A percentile compares a stretch with the other conserved stretches of the same genome.
Evolutionary conservation across 805 yeast species (phyloP).

Genomic region (Nakazawaea sp.): DNA sequence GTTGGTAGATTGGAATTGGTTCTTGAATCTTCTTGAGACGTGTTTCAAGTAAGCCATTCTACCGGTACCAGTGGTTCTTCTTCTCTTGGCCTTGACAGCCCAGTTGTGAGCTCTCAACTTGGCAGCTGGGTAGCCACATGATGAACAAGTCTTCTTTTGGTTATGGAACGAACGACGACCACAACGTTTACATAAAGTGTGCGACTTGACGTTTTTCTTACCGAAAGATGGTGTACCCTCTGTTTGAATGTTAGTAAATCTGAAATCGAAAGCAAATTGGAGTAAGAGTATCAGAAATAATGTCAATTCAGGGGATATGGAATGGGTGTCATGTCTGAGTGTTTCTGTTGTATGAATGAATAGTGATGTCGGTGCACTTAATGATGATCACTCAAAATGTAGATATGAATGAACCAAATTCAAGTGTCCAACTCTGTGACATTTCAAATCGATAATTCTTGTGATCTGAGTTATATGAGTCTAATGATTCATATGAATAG

Average conservation of each 20-base stretch:
- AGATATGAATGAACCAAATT: too few relatives aligned
- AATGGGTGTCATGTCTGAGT: neutral
- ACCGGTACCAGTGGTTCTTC: slow-evolving; percentile 99
- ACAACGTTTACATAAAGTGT: slow-evolving; percentile 98
- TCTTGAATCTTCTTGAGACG: slow-evolving; percentile 97
- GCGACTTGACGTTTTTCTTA: slow-evolving; percentile 99
- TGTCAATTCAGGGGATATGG: neutral
- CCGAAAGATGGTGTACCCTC: slow-evolving; percentile 99
- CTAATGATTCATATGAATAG: too few relatives aligned
- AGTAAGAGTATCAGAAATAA: neutral
- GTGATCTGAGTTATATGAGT: too few relatives aligned
- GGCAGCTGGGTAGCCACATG: slow-evolving; percentile 99
- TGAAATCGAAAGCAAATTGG: neutral
- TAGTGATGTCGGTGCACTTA: too few relatives aligned
- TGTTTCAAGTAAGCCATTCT: slow-evolving; percentile 97
- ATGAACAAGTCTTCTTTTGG: slow-evolving; percentile 98
- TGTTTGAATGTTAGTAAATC: slow-evolving; percentile 29
- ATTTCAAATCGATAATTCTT: too few relatives aligned
- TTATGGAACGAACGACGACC: slow-evolving; percentile 98
- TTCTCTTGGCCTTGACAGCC: slow-evolving; percentile 99
- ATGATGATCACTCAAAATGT: too few relatives aligned
- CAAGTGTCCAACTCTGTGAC: too few relatives aligned
- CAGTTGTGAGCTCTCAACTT: slow-evolving; percentile 98
- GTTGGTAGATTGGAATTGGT: slow-evolving; percentile 81
- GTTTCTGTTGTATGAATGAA: too few relatives aligned